Evolutionary conservation across 192 early-diverging fungal genomes (phyloP), one percentile per base, ranked within the genome.

Genomic region (Entomortierella chlamydospora): DNA sequence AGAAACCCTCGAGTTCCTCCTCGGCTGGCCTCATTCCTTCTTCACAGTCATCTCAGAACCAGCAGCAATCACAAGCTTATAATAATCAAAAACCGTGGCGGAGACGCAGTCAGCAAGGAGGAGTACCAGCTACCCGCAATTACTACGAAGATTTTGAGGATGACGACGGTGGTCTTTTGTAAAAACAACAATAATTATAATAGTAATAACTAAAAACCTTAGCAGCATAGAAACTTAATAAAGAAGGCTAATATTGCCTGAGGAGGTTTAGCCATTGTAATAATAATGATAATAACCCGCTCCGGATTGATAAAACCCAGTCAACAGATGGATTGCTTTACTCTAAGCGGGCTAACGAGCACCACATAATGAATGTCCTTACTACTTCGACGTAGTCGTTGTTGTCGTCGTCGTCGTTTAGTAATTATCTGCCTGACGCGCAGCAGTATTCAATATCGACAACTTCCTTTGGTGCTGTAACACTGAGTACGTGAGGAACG

Each of bases 391-490:
- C 13, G 39, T 41, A 41, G 6, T 41, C 13, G 39, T 9, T 41
- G 39, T 6, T 41, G 39, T 6, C 39, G 39, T 13, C 39, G 13
- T n/a, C n/a, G n/a, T n/a, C n/a, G n/a, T n/a, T n/a, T n/a, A n/a
- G n/a, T n/a, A 53, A 55, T 18, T 66, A 53, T 45, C 43, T 56
- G n/a, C 53, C 23, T n/a, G 68, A 70, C 0, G 55, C 56, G 50
- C 80, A 81, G 53, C 84, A 89, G 62, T 72, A 84, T 81, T 93
- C 91, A 42, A 93, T 91, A 51, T 98, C 97, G 7, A 88, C 89
- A 37, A 97, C 81, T 60, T 95, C 92, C 83, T 97, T 97, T 37
- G 95, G 97, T 6, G 93, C 90, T 18, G 82, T 86, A 4, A 83
- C 84, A 28, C 88, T 94, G 28, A 97, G 84, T 13, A 97, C 89